Evolutionary conservation across 2,329 filamentous ascomycete genomes (phyloP).

Genomic region (Fusarium sp.): DNA sequence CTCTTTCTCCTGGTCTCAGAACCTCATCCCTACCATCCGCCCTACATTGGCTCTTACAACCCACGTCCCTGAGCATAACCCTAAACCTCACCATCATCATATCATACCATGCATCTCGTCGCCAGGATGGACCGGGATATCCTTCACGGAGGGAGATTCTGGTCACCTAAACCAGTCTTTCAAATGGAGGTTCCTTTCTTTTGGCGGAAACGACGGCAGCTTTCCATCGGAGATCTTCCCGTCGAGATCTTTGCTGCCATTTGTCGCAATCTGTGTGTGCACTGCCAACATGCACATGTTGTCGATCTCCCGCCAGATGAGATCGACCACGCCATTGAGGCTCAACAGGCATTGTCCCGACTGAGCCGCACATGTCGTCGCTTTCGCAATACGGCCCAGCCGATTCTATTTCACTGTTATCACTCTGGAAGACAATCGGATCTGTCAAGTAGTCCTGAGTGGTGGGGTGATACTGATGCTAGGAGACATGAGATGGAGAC

Average conservation of each 20-base stretch:
- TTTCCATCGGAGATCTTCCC: conserved; percentile 44
- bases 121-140: conserved; percentile 44
- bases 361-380: conserved; percentile 48
- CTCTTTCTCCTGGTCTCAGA: background rate
- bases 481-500: conserved; percentile 38
- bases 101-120: conserved; percentile 44
- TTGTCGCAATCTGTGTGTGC: conserved; percentile 47
- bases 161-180: conserved; percentile 32
- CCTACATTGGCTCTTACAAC: conserved; percentile 2
- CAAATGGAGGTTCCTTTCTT: conserved; percentile 22
- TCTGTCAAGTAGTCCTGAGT: conserved; percentile 23
- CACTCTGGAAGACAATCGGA: conserved; percentile 44
- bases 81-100: conserved; percentile 12
- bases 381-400: conserved; percentile 43
- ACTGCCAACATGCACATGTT: conserved; percentile 46
- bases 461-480: conserved; percentile 26
- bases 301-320: conserved; percentile 46
- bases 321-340: conserved; percentile 43
- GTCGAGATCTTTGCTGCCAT: conserved; percentile 49
- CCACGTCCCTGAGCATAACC: conserved; percentile 23
- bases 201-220: conserved; percentile 26
- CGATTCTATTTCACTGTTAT: conserved; percentile 48
- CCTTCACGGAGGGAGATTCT: conserved; percentile 37
- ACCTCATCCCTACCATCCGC: background rate
- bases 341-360: conserved; percentile 48